These are phyloP conservation scores for Skeletonema marinoi DNA, from an alignment of 108 stramenopile genomes.

Conservation along the genomic window DNA sequence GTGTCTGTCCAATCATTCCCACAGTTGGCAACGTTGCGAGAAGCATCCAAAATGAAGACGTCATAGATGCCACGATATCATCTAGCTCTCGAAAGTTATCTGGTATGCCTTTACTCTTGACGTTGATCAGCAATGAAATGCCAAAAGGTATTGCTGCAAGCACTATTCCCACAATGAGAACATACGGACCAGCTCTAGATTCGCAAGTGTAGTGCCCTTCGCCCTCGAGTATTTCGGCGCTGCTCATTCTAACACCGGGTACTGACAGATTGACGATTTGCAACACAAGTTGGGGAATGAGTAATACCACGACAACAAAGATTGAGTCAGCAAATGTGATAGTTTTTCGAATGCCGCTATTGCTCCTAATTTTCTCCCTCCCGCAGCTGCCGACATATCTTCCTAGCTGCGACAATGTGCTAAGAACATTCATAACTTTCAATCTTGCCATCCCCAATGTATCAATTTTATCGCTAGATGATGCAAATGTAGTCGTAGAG, in stretches of 20 bases:
- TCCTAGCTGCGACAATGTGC: not conserved
- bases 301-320: not conserved
- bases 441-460: not conserved
- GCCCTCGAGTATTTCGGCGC: not conserved
- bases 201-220: not conserved
- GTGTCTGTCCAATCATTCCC: not conserved
- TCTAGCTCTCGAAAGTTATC: not conserved
- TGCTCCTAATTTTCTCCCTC: not conserved
- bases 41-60: not conserved
- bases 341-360: not conserved
- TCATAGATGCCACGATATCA: not conserved
- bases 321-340: slow-evolving; percentile 4
- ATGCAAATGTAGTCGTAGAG: not conserved
- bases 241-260: not conserved
- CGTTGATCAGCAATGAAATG: not conserved
- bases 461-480: not conserved
- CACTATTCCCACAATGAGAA: slow-evolving; percentile 1
- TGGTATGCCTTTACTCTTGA: not conserved
- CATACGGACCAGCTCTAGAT: not conserved
- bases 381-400: slow-evolving; percentile 2
- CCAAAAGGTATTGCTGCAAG: not conserved
- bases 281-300: not conserved
- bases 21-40: not conserved
- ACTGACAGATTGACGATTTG: not conserved
- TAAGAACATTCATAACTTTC: not conserved